Evolutionary conservation across 148 eudicot genomes (phyloP).

Genomic region (Silene latifolia): DNA sequence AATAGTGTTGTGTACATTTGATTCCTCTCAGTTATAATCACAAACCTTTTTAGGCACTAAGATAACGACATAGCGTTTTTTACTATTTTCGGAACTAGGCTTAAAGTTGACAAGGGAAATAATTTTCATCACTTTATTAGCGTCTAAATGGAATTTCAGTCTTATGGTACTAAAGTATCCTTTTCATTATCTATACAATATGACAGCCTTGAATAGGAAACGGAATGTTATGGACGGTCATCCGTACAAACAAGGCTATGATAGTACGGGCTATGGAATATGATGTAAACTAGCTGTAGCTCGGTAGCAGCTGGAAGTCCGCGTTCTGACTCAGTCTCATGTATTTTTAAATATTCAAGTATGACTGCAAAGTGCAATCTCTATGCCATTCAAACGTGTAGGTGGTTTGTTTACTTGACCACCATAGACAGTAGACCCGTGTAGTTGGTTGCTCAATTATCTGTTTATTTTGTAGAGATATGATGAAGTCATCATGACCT

Average conservation of each 20-base stretch:
- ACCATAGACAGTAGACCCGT: not conserved
- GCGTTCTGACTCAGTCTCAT: not conserved
- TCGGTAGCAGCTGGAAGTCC: not conserved
- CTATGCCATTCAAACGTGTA: conserved; percentile 7
- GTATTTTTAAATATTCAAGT: conserved; percentile 10
- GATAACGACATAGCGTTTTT: too few relatives aligned
- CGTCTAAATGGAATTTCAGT: not conserved
- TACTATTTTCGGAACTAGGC: too few relatives aligned
- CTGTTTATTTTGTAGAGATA: not conserved
- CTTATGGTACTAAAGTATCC: not conserved
- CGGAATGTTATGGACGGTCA: not conserved
- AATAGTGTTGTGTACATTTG: too few relatives aligned
- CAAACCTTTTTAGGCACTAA: too few relatives aligned
- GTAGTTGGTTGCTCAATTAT: not conserved
- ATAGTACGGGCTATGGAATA: too few relatives aligned
- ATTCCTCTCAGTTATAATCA: too few relatives aligned
- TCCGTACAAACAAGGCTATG: not conserved
- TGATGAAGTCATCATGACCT: not conserved
- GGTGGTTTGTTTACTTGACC: conserved; percentile 1
- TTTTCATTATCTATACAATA: not conserved
- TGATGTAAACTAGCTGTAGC: not conserved
- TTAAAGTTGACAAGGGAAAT: too few relatives aligned
- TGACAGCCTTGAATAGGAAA: not conserved
- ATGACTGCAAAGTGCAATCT: not conserved
- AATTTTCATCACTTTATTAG: too few relatives aligned